Percentiles rank a stretch among this genome's conserved stretches.
phyloP scores from a whole-genome alignment of 805 yeast genomes.

The Metschnikowia cerradonensis region DNA sequence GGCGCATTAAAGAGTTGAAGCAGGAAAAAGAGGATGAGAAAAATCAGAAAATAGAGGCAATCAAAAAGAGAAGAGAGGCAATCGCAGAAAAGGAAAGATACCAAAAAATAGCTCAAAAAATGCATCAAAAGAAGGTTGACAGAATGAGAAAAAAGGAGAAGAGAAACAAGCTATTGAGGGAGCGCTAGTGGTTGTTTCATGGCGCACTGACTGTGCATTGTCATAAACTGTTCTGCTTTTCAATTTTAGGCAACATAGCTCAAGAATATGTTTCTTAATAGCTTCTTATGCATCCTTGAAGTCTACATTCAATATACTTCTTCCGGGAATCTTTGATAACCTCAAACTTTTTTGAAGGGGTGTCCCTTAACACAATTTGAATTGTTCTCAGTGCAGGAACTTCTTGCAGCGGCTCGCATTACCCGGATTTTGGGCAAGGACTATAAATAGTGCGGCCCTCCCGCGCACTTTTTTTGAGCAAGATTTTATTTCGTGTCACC shows the following conservation, averaged over 20 bases:
- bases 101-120: constrained; percentile 73
- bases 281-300: not conserved
- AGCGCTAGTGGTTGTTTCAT: constrained; percentile 48
- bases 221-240: not conserved
- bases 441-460: constrained; percentile 23
- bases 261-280: not conserved
- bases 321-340: not conserved
- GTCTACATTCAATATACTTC: not conserved
- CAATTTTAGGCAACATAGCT: not conserved
- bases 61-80: constrained; percentile 71
- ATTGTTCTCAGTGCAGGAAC: not conserved
- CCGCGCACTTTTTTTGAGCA: constrained; percentile 9
- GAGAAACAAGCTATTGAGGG: constrained; percentile 89
- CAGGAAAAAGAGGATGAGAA: constrained; percentile 69
- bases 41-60: constrained; percentile 47
- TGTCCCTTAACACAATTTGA: not conserved
- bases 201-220: not conserved
- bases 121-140: constrained; percentile 90
- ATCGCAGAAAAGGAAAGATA: constrained; percentile 88
- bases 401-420: constrained; percentile 7
- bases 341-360: not conserved
- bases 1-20: constrained; percentile 65
- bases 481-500: constrained; percentile 13
- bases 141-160: constrained; percentile 87
- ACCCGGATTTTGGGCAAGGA: constrained; percentile 21